phyloP scores from a whole-genome alignment of 495 filamentous ascomycete species.

The Rostrohypoxylon terebratum region DNA sequence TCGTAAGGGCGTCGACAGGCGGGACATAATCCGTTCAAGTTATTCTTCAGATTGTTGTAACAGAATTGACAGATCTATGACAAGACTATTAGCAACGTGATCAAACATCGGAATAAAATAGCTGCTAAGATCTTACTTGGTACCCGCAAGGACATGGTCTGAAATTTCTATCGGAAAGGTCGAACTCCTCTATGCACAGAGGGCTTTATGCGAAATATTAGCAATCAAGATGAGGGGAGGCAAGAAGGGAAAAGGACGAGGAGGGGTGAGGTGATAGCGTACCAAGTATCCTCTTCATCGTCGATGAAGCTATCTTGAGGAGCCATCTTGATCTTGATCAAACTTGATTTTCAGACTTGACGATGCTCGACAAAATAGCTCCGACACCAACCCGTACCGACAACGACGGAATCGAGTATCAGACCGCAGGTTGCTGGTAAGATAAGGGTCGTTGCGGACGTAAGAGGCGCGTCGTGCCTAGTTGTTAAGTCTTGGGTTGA shows the following conservation, averaged over 20 bases:
- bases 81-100: slow-evolving; percentile 30
- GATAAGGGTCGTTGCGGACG: slow-evolving; percentile 9
- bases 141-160: slow-evolving; percentile 98
- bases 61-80: slow-evolving; percentile 97
- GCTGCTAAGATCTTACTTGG: slow-evolving; percentile 72
- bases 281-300: slow-evolving; percentile 95
- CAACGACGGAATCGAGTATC: neutral
- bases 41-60: slow-evolving; percentile 97
- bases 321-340: slow-evolving; percentile 62
- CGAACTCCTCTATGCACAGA: slow-evolving; percentile 98
- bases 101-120: slow-evolving; percentile 2
- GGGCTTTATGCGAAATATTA: slow-evolving; percentile 67
- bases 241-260: neutral
- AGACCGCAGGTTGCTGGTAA: neutral
- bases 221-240: slow-evolving; percentile 8
- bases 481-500: slow-evolving; percentile 41
- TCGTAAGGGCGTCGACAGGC: slow-evolving; percentile 95
- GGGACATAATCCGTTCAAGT: slow-evolving; percentile 94
- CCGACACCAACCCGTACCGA: slow-evolving; percentile 18
- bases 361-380: slow-evolving; percentile 20
- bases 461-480: slow-evolving; percentile 32
- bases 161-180: slow-evolving; percentile 96
- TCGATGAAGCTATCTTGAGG: slow-evolving; percentile 97
- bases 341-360: slow-evolving; percentile 32
- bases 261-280: slow-evolving; percentile 49